Percentiles rank a stretch among this genome's conserved stretches.
Conservation (phyloP, 352 stramenopile genomes). For the Phytophthora hibernalis region DNA sequence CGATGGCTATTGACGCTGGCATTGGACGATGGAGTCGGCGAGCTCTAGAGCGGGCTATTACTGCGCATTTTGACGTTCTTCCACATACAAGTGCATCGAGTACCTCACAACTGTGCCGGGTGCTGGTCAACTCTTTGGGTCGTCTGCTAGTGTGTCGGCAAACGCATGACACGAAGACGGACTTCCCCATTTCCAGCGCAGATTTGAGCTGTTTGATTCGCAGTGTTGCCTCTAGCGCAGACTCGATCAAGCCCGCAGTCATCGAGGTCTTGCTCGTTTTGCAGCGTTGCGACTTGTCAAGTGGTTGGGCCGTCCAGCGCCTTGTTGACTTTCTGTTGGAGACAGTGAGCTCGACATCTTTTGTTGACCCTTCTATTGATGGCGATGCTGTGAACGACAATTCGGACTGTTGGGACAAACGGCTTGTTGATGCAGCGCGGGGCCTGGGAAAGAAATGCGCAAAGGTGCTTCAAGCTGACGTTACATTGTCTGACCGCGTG, state of each 20-base stretch:
- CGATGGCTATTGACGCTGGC: slow-evolving; percentile 7
- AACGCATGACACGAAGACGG: slow-evolving; percentile 18
- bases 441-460: slow-evolving; percentile 47
- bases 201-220: slow-evolving; percentile 41
- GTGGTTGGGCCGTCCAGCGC: slow-evolving; percentile 40
- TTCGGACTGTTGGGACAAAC: slow-evolving; percentile 18
- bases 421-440: slow-evolving; percentile 21
- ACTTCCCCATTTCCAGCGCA: slow-evolving; percentile 31
- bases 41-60: slow-evolving; percentile 51
- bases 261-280: slow-evolving; percentile 35
- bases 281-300: slow-evolving; percentile 42
- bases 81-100: slow-evolving; percentile 18
- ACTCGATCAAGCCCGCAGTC: slow-evolving; percentile 13
- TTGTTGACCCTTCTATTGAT: not conserved
- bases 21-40: slow-evolving; percentile 40
- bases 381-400: not conserved
- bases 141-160: slow-evolving; percentile 37
- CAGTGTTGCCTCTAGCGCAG: slow-evolving; percentile 5
- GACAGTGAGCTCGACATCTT: slow-evolving; percentile 15
- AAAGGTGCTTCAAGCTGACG: slow-evolving; percentile 37
- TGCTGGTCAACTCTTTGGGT: slow-evolving; percentile 40
- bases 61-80: slow-evolving; percentile 61
- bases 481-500: slow-evolving; percentile 37
- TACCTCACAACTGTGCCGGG: slow-evolving; percentile 12
- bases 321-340: slow-evolving; percentile 43